Evolutionary conservation across 2,329 filamentous ascomycete species (phyloP).

Genomic region (Colletotrichum acutatum): DNA sequence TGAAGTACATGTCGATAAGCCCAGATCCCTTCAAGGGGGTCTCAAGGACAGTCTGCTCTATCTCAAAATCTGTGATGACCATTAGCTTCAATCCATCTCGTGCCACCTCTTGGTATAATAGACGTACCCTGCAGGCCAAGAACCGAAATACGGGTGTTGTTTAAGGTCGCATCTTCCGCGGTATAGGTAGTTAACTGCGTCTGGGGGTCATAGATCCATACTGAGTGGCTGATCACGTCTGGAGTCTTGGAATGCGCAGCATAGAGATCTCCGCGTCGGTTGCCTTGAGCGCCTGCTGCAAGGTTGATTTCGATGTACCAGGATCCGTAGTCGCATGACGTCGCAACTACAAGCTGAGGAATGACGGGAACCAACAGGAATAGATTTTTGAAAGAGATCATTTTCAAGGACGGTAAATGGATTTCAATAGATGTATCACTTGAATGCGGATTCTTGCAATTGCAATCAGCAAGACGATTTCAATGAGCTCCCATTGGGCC

Average conservation of each 20-base stretch:
- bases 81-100: too few relatives aligned
- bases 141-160: background rate
- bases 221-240: background rate
- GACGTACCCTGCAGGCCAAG: background rate
- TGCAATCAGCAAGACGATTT: too few relatives aligned
- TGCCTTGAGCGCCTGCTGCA: background rate
- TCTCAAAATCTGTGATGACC: background rate
- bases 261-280: background rate
- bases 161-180: background rate
- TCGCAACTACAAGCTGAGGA: background rate
- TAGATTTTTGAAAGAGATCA: background rate
- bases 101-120: too few relatives aligned
- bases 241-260: background rate
- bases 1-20: background rate
- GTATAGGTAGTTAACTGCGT: background rate
- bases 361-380: background rate
- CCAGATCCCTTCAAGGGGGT: background rate
- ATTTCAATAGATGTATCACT: too few relatives aligned
- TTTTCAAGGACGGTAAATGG: background rate
- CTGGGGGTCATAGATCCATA: background rate
- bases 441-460: too few relatives aligned
- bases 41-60: background rate
- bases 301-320: background rate
- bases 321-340: background rate
- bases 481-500: too few relatives aligned